phyloP scores from a whole-genome alignment of 176 grass and related monocot species.

The barley (Hordeum vulgare) region DNA sequence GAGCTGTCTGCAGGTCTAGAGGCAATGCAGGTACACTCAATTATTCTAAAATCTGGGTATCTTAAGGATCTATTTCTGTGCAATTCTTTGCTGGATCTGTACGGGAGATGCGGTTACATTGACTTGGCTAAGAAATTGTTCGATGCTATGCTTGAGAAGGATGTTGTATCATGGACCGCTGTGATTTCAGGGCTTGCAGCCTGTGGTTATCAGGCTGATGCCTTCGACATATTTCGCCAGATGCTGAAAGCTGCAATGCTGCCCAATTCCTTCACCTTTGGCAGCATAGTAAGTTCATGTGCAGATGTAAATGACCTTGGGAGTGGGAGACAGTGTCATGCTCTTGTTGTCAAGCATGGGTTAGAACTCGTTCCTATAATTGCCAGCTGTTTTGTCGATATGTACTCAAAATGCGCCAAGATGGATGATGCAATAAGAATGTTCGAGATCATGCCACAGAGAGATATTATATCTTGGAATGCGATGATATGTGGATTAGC shows the following conservation, averaged over 20 bases:
- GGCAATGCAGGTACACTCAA: conserved; percentile 24
- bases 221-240: background rate
- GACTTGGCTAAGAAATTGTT: conserved; percentile 10
- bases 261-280: conserved; percentile 36
- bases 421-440: conserved; percentile 8
- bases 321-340: conserved; percentile 24
- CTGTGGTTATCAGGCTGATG: background rate
- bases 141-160: background rate
- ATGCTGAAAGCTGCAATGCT: conserved; percentile 17
- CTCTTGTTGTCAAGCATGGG: conserved; percentile 22
- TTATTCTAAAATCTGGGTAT: conserved; percentile 11
- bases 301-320: background rate
- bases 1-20: conserved; percentile 29
- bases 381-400: background rate
- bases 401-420: background rate
- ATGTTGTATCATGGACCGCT: conserved; percentile 34
- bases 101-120: conserved; percentile 4
- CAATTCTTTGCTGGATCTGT: conserved; percentile 36
- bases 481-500: conserved; percentile 9
- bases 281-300: conserved; percentile 20
- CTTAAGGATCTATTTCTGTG: background rate
- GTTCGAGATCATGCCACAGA: background rate
- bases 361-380: background rate
- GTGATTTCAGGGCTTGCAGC: conserved; percentile 17
- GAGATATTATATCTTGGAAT: conserved; percentile 13